Evolutionary conservation across 2,329 filamentous ascomycete genomes (phyloP).

Genomic region (Colletotrichum scovillei): DNA sequence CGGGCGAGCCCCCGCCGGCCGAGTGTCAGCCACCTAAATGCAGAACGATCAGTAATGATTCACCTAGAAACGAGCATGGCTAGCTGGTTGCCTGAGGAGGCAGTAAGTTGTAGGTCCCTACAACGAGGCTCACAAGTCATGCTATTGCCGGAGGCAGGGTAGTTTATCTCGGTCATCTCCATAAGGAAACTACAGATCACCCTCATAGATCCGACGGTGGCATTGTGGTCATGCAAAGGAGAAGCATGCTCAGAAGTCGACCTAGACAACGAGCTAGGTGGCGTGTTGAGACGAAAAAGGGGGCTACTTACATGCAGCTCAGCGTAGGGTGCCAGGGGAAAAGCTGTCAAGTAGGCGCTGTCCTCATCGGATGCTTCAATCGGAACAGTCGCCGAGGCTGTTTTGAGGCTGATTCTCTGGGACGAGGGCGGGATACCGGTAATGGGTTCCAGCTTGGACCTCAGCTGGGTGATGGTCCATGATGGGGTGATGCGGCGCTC

Average conservation of each 20-base stretch:
- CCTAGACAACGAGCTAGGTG: not conserved
- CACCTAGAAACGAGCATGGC: not conserved
- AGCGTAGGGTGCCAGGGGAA: slow-evolving; percentile 78
- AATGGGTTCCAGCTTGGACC: slow-evolving; percentile 89
- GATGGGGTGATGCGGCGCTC: slow-evolving; percentile 93
- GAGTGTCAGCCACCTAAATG: slow-evolving; percentile 79
- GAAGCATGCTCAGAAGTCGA: not conserved
- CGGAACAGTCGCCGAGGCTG: slow-evolving; percentile 69
- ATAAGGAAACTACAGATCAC: slow-evolving; percentile 17
- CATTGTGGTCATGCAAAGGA: not conserved
- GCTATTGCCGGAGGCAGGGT: no score
- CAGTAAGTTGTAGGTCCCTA: not conserved
- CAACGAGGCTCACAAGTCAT: no score
- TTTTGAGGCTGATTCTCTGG: slow-evolving; percentile 80
- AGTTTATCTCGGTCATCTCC: not conserved
- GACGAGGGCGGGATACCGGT: slow-evolving; percentile 87
- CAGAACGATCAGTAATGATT: not conserved
- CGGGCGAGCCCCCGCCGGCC: slow-evolving; percentile 78
- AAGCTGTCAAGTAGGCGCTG: slow-evolving; percentile 69
- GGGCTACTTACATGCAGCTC: slow-evolving; percentile 79
- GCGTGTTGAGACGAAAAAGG: not conserved
- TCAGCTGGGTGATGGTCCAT: slow-evolving; percentile 88
- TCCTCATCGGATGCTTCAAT: slow-evolving; percentile 82
- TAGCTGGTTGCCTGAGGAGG: not conserved
- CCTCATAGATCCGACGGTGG: not conserved